Base-by-base conservation (phyloP, 352 stramenopile species). In the Globisporangium cystogenes region DNA sequence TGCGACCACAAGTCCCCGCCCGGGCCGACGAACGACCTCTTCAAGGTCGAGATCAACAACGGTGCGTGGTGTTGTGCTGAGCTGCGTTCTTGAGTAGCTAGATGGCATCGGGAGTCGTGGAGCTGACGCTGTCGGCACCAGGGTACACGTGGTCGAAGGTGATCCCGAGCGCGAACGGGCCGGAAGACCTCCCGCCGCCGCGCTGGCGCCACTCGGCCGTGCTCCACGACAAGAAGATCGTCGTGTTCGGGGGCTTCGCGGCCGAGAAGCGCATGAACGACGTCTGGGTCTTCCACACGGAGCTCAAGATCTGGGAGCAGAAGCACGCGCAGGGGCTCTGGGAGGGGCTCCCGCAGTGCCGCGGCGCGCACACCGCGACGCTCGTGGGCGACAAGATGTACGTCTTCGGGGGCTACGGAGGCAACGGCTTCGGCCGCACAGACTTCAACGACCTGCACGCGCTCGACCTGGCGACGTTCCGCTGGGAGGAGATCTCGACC, bases 331-430 rank as follows among this genome's bases (percentile, higher is more conserved):
- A 90, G 20, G 72, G 80, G 3, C 91, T 96, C 53, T 97, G 90
- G 89, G 85, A 95, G 50, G 87, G 87, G 0, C 67, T 95, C 21
- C 91, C 91, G 10, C 74, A 95, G 42, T 96, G 93, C 23, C 87
- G 96, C 11, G 95, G 96, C 1, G 90, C 87, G 6, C 96, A 99
- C 57, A 93, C 71, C 15, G 86, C 91, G 2, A 95, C 85, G 27
- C 57, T 98, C 23, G 69, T 98, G 14, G 77, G 72, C 21, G 72
- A 90, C 29, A 95, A 93, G 43, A 92, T 98, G 69, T 90, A 95
- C 59, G 60, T 99, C 6, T 99, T 98, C 72, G 96, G 96, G 20
- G 96, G 96, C 1, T 99, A 99, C 57, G 96, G 96, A n/a, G 96
- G 96, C 26, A 91, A 94, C 36, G 93, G 93, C 20, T 98, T 96